A percentile compares a stretch with the other conserved stretches of the same genome.
Evolutionary conservation across 768 basidiomycete species (phyloP).

Genomic region (Kwoniella dendrophila): DNA sequence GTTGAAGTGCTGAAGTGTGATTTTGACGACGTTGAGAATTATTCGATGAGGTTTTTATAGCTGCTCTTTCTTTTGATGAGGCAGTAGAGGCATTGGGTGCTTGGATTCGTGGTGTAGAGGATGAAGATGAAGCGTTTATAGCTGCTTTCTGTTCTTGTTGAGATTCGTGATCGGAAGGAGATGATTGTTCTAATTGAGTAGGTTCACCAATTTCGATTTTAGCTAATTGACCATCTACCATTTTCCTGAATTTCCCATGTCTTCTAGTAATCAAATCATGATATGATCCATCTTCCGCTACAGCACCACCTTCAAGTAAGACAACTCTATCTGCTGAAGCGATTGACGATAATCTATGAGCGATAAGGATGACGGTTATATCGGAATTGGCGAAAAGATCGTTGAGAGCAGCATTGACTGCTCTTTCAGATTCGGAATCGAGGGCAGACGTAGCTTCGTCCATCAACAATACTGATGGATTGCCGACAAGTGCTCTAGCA

Average conservation of each 20-base stretch:
- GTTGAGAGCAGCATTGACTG: slow-evolving; percentile 84
- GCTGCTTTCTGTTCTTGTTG: background rate
- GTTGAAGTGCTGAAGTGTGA: slow-evolving; percentile 34
- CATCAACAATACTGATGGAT: slow-evolving; percentile 79
- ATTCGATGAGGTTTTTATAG: slow-evolving; percentile 4
- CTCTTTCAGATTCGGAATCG: slow-evolving; percentile 43
- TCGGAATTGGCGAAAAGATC: slow-evolving; percentile 75
- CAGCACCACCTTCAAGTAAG: slow-evolving; percentile 65
- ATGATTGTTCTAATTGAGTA: slow-evolving; percentile 1
- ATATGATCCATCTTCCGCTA: slow-evolving; percentile 48
- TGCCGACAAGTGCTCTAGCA: slow-evolving; percentile 84
- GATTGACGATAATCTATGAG: slow-evolving; percentile 85
- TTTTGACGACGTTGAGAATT: slow-evolving; percentile 21
- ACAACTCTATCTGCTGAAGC: slow-evolving; percentile 85
- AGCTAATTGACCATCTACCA: slow-evolving; percentile 50
- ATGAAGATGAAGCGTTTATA: slow-evolving; percentile 2
- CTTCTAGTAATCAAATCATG: slow-evolving; percentile 39
- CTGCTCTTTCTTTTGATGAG: slow-evolving; percentile 5
- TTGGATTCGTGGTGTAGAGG: background rate
- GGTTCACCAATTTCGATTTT: slow-evolving; percentile 48
- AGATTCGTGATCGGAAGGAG: slow-evolving; percentile 12
- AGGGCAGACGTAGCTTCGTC: slow-evolving; percentile 73
- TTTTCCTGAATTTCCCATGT: slow-evolving; percentile 47
- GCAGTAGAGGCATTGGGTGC: background rate
- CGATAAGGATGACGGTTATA: slow-evolving; percentile 85